These are phyloP conservation scores for Gaertneriomyces semiglobifer DNA, from an alignment of 192 early-diverging fungal species.

Conservation along the genomic window DNA sequence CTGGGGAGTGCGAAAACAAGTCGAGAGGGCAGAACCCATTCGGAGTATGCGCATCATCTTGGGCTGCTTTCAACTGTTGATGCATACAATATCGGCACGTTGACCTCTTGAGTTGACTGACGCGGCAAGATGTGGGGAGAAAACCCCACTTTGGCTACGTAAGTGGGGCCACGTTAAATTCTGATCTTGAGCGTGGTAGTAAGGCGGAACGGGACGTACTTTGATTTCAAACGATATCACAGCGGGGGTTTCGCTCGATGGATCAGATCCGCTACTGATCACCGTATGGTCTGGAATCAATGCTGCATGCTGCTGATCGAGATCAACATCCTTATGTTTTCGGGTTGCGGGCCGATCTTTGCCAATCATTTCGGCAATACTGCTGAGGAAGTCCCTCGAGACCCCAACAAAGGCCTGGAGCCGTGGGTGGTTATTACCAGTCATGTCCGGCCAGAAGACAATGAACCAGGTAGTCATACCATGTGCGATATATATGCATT, in stretches of 20 bases:
- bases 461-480: not conserved
- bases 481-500: not conserved
- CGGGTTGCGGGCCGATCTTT: constrained; percentile 6
- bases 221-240: constrained; percentile 19
- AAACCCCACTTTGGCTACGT: constrained; percentile 72
- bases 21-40: constrained; percentile 70
- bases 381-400: no score
- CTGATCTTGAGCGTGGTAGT: not conserved
- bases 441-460: no score
- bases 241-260: not conserved
- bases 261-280: not conserved
- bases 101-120: constrained; percentile 45
- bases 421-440: no score
- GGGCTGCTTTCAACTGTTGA: constrained; percentile 50
- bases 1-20: constrained; percentile 46
- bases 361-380: not conserved
- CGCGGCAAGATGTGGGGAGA: constrained; percentile 43
- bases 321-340: constrained; percentile 9
- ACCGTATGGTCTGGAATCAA: constrained; percentile 22
- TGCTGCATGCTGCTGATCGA: constrained; percentile 8
- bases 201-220: constrained; percentile 3
- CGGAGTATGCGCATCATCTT: constrained; percentile 16
- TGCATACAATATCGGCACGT: constrained; percentile 80
- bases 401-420: no score
- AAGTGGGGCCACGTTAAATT: not conserved